Base-by-base conservation (phyloP, 768 basidiomycete genomes). In the Porpolomopsis calyptriformis region DNA sequence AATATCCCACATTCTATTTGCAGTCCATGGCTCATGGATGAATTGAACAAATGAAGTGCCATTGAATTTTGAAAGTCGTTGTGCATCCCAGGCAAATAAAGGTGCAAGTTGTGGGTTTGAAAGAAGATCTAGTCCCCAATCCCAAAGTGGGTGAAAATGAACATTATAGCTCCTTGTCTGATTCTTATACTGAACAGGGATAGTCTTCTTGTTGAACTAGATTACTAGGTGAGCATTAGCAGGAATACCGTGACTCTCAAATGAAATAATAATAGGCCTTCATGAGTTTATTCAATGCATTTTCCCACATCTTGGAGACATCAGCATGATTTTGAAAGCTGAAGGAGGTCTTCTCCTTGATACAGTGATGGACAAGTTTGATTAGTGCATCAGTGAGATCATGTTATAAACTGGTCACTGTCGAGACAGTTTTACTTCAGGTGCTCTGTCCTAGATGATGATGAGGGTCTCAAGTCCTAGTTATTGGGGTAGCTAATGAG, bases 1-100 rank as follows among this genome's bases (percentile, higher is more conserved):
- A 11, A 64, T 50, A 6, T 66, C 49, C 65, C 66, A 70, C 52
- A 60, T 68, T 1, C 27, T 23, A 43, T 66, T 48, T 3, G 57
- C 68, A 5, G 66, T 68, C 60, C 62, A 65, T 2, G 68, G 68
- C 41, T 72, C 64, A 40, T 64, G 49, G 31, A 59, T 48, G 40
- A 70, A 60, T 0, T 58, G 50, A 6, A 59, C 51, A 42, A 59
- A 69, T 2, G 24, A 4, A 8, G 42, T 33, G 0, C 56, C 60
- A 50, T 64, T 52, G 42, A 52, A 64, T 45, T 60, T 63, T 40
- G 26, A 64, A 2, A 63, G 37, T 14, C 41, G 45, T 35, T 56
- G 34, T 4, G 65, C 65, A 60, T 67, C 60, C 60, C 64, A 67
- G 19, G 51, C 49, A 44, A 61, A 60, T 9, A 58, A 43, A 0